Base-by-base conservation (phyloP, 2,329 filamentous ascomycete species). In the Cytospora piceae region DNA sequence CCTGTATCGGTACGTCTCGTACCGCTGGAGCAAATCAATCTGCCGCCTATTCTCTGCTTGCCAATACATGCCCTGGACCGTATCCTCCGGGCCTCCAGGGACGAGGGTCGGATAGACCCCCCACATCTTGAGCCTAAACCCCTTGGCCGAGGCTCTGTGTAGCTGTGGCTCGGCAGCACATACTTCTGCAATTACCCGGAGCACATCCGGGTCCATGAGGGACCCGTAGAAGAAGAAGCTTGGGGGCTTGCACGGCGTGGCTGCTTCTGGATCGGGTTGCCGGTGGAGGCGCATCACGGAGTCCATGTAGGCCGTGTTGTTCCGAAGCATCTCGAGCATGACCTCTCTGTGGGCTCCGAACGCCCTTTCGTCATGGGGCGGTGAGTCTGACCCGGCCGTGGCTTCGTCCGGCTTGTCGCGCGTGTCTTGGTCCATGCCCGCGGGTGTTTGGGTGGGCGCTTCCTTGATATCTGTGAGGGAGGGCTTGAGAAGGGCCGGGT, bases 161-260 rank as follows among this genome's bases (percentile, higher is more conserved):
- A 54, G 12, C 32, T 53, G 7, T 9, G 58, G 58, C 5, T 61
- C 32, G 39, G 39, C 39, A 14, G 39, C 39, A 14, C 32, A 31
- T 39, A 15, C 53, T 15, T 39, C 32, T 39, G 49, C 17, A 2
- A 61, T 61, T 1, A 31, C 32, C 17, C 15, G 46, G 46, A 61
- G 2, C 7, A 54, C 49, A n/a, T 42, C 58, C 22, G 58, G 58
- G 11, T 61, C 58, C 49, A 61, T 54, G 6, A 61, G 58, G 22
- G 58, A 61, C 2, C 58, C 58, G 22, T 54, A 61, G 58, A 61
- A 61, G 49, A 61, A 61, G 20, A 61, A 29, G 32, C 29, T 15
- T n/a, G 52, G 52, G 2, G 58, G 58, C 17, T 42, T 54, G 22
- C 49, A 54, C 15, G 58, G 39, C 15, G 15, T n/a, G 17, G 17